Evolutionary conservation across 495 filamentous ascomycete genomes (phyloP).

Genomic region (Aspergillus mulundensis): DNA sequence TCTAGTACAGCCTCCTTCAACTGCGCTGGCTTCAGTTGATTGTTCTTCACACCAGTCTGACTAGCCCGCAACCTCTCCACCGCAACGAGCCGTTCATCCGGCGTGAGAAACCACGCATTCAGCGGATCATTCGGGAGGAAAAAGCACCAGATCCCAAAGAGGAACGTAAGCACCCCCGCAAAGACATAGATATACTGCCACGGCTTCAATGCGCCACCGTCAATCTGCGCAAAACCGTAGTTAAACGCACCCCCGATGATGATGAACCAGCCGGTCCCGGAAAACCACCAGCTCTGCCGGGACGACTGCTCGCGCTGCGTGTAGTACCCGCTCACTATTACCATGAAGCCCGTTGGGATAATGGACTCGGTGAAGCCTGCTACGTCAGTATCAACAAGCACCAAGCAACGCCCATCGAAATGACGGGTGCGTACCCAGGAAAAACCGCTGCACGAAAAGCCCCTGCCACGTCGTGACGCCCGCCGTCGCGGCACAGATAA

Average conservation of each 20-base stretch:
- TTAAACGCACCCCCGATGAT: slow-evolving; percentile 64
- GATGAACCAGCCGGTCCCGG: slow-evolving; percentile 60
- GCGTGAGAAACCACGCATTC: slow-evolving; percentile 50
- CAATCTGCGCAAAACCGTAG: slow-evolving; percentile 68
- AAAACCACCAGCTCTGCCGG: slow-evolving; percentile 68
- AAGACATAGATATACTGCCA: slow-evolving; percentile 72
- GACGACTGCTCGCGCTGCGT: slow-evolving; percentile 65
- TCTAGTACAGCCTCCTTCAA: slow-evolving; percentile 47
- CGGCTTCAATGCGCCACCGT: slow-evolving; percentile 44
- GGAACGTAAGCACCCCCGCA: slow-evolving; percentile 58
- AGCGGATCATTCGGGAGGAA: slow-evolving; percentile 50
- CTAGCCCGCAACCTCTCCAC: slow-evolving; percentile 50
- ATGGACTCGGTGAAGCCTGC: slow-evolving; percentile 62
- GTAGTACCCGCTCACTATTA: slow-evolving; percentile 60
- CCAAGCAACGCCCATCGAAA: no score
- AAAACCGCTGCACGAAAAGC: slow-evolving; percentile 66
- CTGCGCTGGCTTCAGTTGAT: slow-evolving; percentile 47
- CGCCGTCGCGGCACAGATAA: slow-evolving; percentile 64
- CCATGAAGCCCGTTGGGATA: slow-evolving; percentile 67
- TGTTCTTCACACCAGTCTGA: slow-evolving; percentile 50
- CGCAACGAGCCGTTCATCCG: slow-evolving; percentile 48
- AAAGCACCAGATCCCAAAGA: slow-evolving; percentile 63
- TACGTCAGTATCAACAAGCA: slow-evolving; percentile 1
- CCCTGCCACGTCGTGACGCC: slow-evolving; percentile 60
- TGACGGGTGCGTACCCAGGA: slow-evolving; percentile 43